Conservation (phyloP, 352 stramenopile genomes). For the Blastocystis sp. region DNA sequence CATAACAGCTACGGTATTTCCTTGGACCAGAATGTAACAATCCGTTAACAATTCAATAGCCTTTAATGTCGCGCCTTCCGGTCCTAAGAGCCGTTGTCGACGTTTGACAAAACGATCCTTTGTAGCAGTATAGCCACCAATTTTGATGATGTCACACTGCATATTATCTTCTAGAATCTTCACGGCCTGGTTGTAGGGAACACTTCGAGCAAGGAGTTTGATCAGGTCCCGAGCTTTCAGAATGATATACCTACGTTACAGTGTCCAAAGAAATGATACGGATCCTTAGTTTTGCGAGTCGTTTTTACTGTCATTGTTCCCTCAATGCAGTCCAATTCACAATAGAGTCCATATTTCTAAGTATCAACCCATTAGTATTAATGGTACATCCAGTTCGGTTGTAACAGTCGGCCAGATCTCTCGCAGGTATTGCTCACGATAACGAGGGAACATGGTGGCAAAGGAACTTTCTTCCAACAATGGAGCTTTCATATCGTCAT, state of each 20-base stretch:
- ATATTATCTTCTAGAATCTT: conserved; percentile 95
- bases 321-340: conserved; percentile 96
- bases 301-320: conserved; percentile 85
- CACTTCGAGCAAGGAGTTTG: conserved; percentile 91
- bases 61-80: conserved; percentile 90
- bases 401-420: conserved; percentile 97
- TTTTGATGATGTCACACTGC: conserved; percentile 99
- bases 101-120: conserved; percentile 99
- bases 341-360: conserved; percentile 82
- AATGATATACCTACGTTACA: conserved; percentile 84
- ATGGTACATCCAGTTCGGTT: conserved; percentile 80
- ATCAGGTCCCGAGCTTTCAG: conserved; percentile 96
- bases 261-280: conserved; percentile 64
- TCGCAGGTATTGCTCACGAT: conserved; percentile 95
- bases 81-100: conserved; percentile 88
- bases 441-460: conserved; percentile 97
- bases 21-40: conserved; percentile 96
- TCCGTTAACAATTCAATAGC: conserved; percentile 95
- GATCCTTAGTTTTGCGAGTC: conserved; percentile 81
- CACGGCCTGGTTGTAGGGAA: conserved; percentile 76
- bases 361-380: background rate
- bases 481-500: conserved; percentile 74
- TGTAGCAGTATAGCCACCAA: conserved; percentile 92
- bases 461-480: conserved; percentile 97
- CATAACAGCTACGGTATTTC: conserved; percentile 90